Percentiles rank a stretch among this genome's conserved stretches.
These are phyloP conservation scores for Fennellomyces sp. DNA, from an alignment of 371 early-diverging fungal species.

Conservation along the genomic window DNA sequence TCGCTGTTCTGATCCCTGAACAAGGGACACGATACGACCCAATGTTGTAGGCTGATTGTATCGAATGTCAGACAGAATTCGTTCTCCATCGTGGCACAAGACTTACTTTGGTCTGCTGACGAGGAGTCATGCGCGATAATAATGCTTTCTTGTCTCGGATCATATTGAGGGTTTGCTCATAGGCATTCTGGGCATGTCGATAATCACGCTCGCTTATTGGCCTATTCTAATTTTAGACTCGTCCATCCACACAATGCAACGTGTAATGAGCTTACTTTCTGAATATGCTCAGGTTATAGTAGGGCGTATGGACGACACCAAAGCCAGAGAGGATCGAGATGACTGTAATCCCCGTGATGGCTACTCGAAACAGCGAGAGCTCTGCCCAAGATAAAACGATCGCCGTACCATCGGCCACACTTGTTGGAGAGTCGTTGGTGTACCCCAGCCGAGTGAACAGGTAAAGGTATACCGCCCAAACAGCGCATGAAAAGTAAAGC, in stretches of 20 bases:
- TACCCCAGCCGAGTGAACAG: slow-evolving; percentile 55
- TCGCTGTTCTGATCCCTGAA: not conserved
- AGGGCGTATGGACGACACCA: slow-evolving; percentile 92
- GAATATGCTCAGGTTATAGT: slow-evolving; percentile 50
- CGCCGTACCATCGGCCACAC: not conserved
- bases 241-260: not conserved
- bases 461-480: slow-evolving; percentile 70
- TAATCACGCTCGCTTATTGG: slow-evolving; percentile 38
- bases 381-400: slow-evolving; percentile 49
- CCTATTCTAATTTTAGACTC: not conserved
- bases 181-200: slow-evolving; percentile 35
- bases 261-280: too few relatives aligned
- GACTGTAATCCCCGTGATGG: slow-evolving; percentile 88
- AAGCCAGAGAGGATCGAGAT: slow-evolving; percentile 94
- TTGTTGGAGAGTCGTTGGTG: not conserved
- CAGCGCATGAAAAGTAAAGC: slow-evolving; percentile 38
- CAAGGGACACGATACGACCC: not conserved
- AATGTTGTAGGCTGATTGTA: not conserved
- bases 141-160: slow-evolving; percentile 28
- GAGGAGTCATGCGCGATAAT: not conserved
- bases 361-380: slow-evolving; percentile 77
- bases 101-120: not conserved
- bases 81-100: too few relatives aligned
- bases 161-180: slow-evolving; percentile 31
- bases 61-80: not conserved